Base-by-base conservation (phyloP, 768 basidiomycete species). In the Rhodotorula toruloides region DNA sequence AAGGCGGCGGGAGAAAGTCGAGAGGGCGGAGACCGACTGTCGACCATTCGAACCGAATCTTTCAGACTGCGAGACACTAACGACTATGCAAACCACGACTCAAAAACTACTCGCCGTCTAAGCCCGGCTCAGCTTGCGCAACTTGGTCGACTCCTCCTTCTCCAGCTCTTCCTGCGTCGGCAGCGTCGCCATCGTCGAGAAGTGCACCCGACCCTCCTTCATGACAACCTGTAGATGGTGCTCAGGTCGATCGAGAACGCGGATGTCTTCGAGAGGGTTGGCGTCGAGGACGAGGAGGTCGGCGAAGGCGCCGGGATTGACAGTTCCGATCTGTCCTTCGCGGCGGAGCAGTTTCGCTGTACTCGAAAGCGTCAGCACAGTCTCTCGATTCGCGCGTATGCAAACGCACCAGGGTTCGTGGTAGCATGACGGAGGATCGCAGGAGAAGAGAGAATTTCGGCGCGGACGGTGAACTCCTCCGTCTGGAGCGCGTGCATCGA, bases 401-500 rank as follows among this genome's bases (percentile, higher is more conserved):
- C n/a, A n/a, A 5, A 37, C 31, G 17, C 8, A 63, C 75, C 17
- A 21, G 79, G 77, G 65, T 81, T 81, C 32, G 76, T 77, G 0
- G 80, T 81, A 0, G 81, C 81, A 46, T 82, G 81, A n/a, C 75
- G 73, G 12, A 81, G 69, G 25, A 81, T 76, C 2, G 72, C 76
- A 0, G 72, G 61, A 0, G 79, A 77, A 3, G 77, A 65, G 2
- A 81, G 76, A 4, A 80, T 74, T 14, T 72, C 60, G 3, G 79
- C 74, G 34, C 81, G 76, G 31, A 81, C 80, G 16, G 78, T 73
- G 64, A 81, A 81, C 53, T 80, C 76, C 85, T 85, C 72, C 2
- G 77, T 87, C 80, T 60, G 88, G 81, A 73, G 84, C 81, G 78
- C 86, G 81, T 56, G 87, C 85, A 78, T 85, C 82, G 67, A 89